Evolutionary conservation across 345 rosid genomes (phyloP), one percentile per base, ranked within the genome.

Genomic region (Microthlaspi erraticum): DNA sequence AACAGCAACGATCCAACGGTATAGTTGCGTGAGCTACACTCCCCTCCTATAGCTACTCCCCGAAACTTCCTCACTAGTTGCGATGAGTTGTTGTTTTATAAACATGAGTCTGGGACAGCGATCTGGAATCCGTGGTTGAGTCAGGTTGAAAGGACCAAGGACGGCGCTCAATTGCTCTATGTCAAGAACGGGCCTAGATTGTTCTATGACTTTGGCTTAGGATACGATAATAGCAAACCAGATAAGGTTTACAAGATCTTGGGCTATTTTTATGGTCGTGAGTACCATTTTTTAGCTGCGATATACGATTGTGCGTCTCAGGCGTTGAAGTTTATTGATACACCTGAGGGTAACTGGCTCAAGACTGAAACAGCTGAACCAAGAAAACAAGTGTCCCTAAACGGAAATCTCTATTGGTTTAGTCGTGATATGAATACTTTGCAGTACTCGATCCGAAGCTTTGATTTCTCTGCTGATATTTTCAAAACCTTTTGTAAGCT

Each of bases 281-380:
- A 6, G 0, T 6, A 26, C 17, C 0, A 2, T 9, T 2, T 17
- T 9, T 2, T 17, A 38, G 17, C 5, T 58, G 63, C 33, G 18
- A 36, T 64, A 7, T 67, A 31, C 32, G 53, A 67, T 2, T 67
- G 72, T 42, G 72, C n/a, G 0, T 54, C 72, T 42, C 32, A 31
- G 6, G 17, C 17, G 33, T 17, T 32, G 2, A 54, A 19, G 51
- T 3, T 42, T 18, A 54, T 54, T 54, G 37, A 51, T 38, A 0
- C 23, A 20, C 23, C 23, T 20, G 23, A 20, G 23, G 2, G 23
- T 20, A 20, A 1, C 2, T 20, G 23, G 23, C 23, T 18, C 53
- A 19, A 1, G 29, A 4, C 13, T 3, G 6, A 2, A 17, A 1
- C 8, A 42, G 17, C 14, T 41, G 9, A 9, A 46, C 2, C n/a